phyloP scores from a whole-genome alignment of 352 stramenopile genomes.

The Pythium aristosporum region DNA sequence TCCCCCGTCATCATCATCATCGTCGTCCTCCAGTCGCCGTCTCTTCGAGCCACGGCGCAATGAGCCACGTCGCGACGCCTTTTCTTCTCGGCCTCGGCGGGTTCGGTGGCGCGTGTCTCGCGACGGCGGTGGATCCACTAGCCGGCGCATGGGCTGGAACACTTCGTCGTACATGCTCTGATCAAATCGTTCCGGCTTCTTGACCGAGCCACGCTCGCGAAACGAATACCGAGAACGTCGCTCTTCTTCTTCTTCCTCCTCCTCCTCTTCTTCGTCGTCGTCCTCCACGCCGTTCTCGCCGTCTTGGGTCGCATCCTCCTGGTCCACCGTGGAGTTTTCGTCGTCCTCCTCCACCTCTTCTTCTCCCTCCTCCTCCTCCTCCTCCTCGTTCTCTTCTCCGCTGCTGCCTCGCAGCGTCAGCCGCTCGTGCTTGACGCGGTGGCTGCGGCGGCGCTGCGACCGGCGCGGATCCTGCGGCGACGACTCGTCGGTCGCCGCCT shows the following conservation, averaged over 20 bases:
- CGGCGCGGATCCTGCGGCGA: conserved; percentile 10
- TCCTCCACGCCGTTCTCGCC: neutral
- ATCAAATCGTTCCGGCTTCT: conserved; percentile 63
- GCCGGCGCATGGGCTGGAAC: conserved; percentile 40
- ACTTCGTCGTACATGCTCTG: conserved; percentile 69
- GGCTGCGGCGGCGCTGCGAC: conserved; percentile 1
- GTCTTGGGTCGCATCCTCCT: conserved; percentile 2
- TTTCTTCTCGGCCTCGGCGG: conserved; percentile 23
- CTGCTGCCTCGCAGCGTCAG: conserved; percentile 9
- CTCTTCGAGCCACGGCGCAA: conserved; percentile 10
- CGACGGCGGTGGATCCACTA: conserved; percentile 15
- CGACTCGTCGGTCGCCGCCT: conserved; percentile 20
- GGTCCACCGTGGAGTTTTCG: conserved; percentile 5
- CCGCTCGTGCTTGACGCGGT: conserved; percentile 1
- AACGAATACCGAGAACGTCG: conserved; percentile 44
- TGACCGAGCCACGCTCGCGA: conserved; percentile 38
- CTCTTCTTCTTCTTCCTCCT: conserved; percentile 8
- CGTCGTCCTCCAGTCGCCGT: conserved; percentile 24
- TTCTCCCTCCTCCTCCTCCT: conserved; percentile 1
- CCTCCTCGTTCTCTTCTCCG: conserved; percentile 6
- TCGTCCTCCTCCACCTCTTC: conserved; percentile 11
- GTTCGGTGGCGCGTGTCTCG: conserved; percentile 16
- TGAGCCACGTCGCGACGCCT: conserved; percentile 11
- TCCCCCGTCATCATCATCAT: conserved; percentile 32
- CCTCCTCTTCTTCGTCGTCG: conserved; percentile 2